A percentile compares a stretch with the other conserved stretches of the same genome.
phyloP scores from a whole-genome alignment of 176 grass and related monocot species.

The Musa itinerans region DNA sequence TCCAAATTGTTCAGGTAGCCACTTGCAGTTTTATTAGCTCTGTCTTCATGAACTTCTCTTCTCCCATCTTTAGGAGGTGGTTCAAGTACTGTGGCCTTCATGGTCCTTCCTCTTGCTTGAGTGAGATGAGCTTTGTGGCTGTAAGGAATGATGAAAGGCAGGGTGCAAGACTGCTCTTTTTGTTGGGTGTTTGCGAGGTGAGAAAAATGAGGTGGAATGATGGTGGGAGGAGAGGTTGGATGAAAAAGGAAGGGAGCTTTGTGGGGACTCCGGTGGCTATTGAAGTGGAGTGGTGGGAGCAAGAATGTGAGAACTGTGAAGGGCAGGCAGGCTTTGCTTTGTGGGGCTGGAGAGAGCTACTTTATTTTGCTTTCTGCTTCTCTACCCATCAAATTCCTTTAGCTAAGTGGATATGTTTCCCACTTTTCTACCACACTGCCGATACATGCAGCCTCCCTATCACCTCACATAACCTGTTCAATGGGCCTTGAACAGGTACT shows the following conservation, averaged over 20 bases:
- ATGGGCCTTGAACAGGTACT: too few relatives aligned
- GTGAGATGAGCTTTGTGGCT: not conserved
- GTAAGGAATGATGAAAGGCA: too few relatives aligned
- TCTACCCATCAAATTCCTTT: constrained; percentile 8
- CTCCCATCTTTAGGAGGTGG: constrained; percentile 29
- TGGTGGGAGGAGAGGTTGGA: constrained; percentile 23
- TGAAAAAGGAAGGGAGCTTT: constrained; percentile 50
- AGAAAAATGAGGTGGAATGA: constrained; percentile 39
- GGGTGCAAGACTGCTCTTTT: not conserved
- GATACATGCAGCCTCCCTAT: not conserved
- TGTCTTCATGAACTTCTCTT: not conserved
- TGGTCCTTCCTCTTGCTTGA: constrained; percentile 17
- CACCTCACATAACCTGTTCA: too few relatives aligned
- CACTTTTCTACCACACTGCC: not conserved
- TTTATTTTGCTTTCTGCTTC: constrained; percentile 1
- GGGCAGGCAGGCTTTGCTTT: not conserved
- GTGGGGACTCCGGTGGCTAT: constrained; percentile 30
- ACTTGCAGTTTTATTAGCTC: not conserved
- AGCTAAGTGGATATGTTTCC: not conserved
- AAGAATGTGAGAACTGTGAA: not conserved
- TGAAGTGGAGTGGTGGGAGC: constrained; percentile 41
- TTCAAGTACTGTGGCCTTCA: constrained; percentile 32
- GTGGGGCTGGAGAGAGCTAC: not conserved
- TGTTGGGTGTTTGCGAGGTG: constrained; percentile 29
- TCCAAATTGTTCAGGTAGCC: constrained; percentile 35